Conservation (phyloP, 2,329 filamentous ascomycete genomes). For the Claviceps paspali region DNA sequence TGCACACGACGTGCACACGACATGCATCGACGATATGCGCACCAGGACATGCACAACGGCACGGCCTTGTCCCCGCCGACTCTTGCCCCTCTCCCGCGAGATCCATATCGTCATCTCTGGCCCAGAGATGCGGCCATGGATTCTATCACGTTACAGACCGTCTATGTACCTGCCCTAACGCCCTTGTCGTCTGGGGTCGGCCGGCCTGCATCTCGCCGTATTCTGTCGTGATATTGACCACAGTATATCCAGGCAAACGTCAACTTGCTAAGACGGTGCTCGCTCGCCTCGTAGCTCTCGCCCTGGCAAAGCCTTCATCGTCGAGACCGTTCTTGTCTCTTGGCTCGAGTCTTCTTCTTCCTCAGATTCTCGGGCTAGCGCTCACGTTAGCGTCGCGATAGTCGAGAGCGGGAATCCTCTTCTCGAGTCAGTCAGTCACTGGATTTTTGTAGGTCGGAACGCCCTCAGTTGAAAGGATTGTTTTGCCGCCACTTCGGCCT, state of each 20-base stretch:
- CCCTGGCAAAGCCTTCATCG: neutral
- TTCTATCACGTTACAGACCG: too few species aligned
- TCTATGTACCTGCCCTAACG: too few species aligned
- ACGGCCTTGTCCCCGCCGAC: neutral
- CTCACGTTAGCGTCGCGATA: neutral
- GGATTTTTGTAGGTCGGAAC: neutral
- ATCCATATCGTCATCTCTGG: constrained; percentile 1
- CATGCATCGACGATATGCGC: neutral
- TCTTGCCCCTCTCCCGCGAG: constrained; percentile 5
- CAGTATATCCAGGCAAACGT: too few species aligned
- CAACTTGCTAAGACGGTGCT: too few species aligned
- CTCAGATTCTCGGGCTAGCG: neutral
- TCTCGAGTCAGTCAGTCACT: neutral
- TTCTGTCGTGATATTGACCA: neutral
- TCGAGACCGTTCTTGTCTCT: neutral
- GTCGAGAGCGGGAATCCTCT: neutral
- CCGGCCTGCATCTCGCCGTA: neutral
- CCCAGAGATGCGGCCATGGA: neutral
- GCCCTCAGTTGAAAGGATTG: neutral
- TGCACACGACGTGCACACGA: neutral
- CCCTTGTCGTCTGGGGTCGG: too few species aligned
- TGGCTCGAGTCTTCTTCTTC: neutral
- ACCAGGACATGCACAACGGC: too few species aligned
- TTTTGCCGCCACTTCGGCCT: neutral
- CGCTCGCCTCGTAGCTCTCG: neutral